Conservation (phyloP, 129 eudicot genomes). For the sunflower (Helianthus annuus) region HanXRQr2.0-SUNRISE NC_035438.2:52238229-52238728, state of each 20-base stretch:
- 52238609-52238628: conserved; percentile 11
- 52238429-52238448: no score
- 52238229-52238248: no score
- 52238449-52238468: no score
- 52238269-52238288: no score
- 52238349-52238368: no score
- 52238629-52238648: conserved; percentile 1
- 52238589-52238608: conserved; percentile 8
- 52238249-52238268: no score
- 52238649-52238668: conserved; percentile 14
- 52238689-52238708: not conserved
- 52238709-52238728: not conserved
- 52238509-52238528: conserved; percentile 8
- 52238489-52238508: not conserved
- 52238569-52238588: conserved; percentile 3
- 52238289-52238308: no score
- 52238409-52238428: no score
- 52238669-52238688: conserved; percentile 3
- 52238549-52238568: conserved; percentile 15
- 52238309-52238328: no score
- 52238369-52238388: no score
- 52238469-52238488: not conserved
- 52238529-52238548: conserved; percentile 10
- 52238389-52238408: no score
- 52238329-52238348: no score